Evolutionary conservation across 306 rosid species (phyloP).

Genomic region (Vigna nakashimae): DNA sequence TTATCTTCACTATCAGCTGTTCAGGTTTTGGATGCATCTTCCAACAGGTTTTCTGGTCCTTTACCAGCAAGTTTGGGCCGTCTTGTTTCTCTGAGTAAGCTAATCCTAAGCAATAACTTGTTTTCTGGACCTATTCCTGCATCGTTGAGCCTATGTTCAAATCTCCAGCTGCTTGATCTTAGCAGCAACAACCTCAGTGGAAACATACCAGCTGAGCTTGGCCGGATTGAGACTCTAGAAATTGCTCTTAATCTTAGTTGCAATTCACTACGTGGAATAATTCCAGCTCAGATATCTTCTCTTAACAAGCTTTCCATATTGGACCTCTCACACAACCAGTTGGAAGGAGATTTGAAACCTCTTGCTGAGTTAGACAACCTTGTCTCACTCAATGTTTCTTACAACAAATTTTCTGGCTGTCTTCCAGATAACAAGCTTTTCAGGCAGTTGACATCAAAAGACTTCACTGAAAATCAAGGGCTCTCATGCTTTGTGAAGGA

Average conservation of each 20-base stretch:
- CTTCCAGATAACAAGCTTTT: constrained; percentile 91
- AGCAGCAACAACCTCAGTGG: constrained; percentile 79
- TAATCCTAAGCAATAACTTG: constrained; percentile 71
- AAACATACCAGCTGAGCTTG: constrained; percentile 69
- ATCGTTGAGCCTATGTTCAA: constrained; percentile 69
- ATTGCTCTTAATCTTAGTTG: constrained; percentile 86
- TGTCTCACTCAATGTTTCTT: constrained; percentile 86
- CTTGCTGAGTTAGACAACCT: constrained; percentile 77
- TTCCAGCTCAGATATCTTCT: constrained; percentile 76
- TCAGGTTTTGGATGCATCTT: constrained; percentile 83
- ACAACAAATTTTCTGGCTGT: constrained; percentile 73
- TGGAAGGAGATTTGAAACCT: constrained; percentile 76
- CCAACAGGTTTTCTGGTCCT: constrained; percentile 65
- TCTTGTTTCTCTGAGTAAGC: constrained; percentile 72
- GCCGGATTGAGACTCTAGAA: constrained; percentile 71
- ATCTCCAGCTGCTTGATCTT: constrained; percentile 92
- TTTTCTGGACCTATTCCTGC: constrained; percentile 81
- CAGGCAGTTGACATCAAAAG: constrained; percentile 71
- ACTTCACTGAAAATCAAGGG: constrained; percentile 73
- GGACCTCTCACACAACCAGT: constrained; percentile 85
- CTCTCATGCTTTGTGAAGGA: constrained; percentile 75
- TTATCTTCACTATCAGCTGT: constrained; percentile 72
- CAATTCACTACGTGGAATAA: constrained; percentile 70
- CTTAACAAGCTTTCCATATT: constrained; percentile 81
- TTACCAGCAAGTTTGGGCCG: constrained; percentile 75